phyloP scores from a whole-genome alignment of 2,329 filamentous ascomycete species.

The Alternaria conjuncta region DNA sequence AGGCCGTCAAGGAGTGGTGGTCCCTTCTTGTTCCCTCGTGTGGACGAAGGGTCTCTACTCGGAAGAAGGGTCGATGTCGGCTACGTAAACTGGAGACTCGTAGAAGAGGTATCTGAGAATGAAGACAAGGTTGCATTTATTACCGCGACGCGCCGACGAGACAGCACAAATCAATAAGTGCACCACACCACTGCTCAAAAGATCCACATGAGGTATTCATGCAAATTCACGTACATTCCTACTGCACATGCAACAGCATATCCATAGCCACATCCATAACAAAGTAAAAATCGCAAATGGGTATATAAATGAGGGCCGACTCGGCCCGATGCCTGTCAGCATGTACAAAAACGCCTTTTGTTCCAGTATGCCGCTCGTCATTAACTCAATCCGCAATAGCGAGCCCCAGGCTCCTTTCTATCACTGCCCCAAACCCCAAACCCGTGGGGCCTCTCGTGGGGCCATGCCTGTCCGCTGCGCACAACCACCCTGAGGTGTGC shows the following conservation, averaged over 20 bases:
- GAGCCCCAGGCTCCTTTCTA: not conserved
- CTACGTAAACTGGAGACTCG: too few relatives aligned
- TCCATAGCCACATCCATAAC: not conserved
- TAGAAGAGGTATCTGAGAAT: too few relatives aligned
- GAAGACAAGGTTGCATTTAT: too few relatives aligned
- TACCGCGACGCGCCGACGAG: too few relatives aligned
- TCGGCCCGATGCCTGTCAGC: not conserved
- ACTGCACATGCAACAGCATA: not conserved
- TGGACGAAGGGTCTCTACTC: not conserved
- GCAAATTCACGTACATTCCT: not conserved
- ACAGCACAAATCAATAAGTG: too few relatives aligned
- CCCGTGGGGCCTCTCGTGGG: not conserved
- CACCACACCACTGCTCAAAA: too few relatives aligned
- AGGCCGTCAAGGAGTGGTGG: too few relatives aligned
- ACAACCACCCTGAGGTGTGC: not conserved
- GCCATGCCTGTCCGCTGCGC: not conserved
- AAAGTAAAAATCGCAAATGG: constrained; percentile 5
- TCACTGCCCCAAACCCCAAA: not conserved
- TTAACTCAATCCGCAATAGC: not conserved
- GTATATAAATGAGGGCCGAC: constrained; percentile 4
- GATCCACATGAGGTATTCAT: too few relatives aligned
- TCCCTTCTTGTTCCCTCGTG: too few relatives aligned
- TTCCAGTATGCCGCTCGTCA: not conserved
- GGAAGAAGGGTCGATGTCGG: not conserved
- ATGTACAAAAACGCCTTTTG: not conserved